Base-by-base conservation (phyloP, 129 eudicot species). In the Scalesia atractyloides region DNA sequence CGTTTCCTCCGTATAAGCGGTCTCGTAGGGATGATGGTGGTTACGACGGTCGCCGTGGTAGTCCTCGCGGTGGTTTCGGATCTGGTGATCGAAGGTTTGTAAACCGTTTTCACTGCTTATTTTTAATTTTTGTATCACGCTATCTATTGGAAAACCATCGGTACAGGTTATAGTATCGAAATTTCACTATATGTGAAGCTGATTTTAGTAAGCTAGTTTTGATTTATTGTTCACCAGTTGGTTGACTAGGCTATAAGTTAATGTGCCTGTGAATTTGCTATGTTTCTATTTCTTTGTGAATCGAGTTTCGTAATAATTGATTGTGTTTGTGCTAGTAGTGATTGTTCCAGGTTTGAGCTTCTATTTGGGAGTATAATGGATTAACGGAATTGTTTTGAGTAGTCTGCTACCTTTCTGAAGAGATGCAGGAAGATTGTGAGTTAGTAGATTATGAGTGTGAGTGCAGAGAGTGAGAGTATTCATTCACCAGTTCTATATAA, bases 1-100 rank as follows among this genome's bases (percentile, higher is more conserved):
- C 95, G 0, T 69, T 68, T 62, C 97, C 81, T 16, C 86, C 89
- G 20, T 85, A 78, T 22, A 94, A 94, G 83, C 78, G 94, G 52
- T 79, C 78, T 19, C 82, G 99, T 58, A 84, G 99, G 71, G 99
- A 88, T 64, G 94, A 88, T 56, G 85, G 87, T 24, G 92, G 88
- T 0, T 84, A 64, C 64, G 96, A 84, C 33, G 89, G 89, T 18
- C 72, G 97, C 64, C 86, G 97, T 47, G 94, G 99, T 14, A 90
- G 97, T 65, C 97, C 97, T 13, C 83, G 98, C 56, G 96, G 96
- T 65, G 97, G 97, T 16, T 86, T 76, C 47, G 10, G 44, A 39
- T 39, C 9, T 39, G 44, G 44, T 39, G 44, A 39, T 39, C 6
- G 44, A 6, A 39, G 44, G 44, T 39, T 39, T 39, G 44, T 39